phyloP scores from a whole-genome alignment of 2,329 filamentous ascomycete genomes.

The Ustulina deusta region DNA sequence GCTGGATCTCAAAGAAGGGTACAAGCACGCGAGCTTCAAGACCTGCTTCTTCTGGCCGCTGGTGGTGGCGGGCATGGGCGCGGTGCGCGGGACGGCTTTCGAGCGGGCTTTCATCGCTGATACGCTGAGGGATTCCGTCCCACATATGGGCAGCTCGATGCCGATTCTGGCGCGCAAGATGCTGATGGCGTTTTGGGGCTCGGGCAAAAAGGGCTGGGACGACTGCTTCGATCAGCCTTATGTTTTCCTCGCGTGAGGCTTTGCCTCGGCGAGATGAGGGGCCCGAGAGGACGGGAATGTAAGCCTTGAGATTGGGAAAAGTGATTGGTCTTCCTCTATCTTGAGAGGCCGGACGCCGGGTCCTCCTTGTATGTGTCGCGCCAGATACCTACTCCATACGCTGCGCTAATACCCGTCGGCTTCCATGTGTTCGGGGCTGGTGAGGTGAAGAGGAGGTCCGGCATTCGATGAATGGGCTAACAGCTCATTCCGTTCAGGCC shows the following conservation, averaged over 20 bases:
- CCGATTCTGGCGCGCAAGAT: slow-evolving; percentile 46
- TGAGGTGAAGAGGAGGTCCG: too few species aligned
- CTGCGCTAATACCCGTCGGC: too few species aligned
- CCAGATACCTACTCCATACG: too few species aligned
- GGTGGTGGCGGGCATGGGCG: slow-evolving; percentile 50
- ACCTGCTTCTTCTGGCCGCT: slow-evolving; percentile 51
- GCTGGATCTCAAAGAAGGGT: slow-evolving; percentile 42
- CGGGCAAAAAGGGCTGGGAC: slow-evolving; percentile 51
- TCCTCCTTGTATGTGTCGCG: too few species aligned
- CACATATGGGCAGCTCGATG: slow-evolving; percentile 44
- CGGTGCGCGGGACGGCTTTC: slow-evolving; percentile 39
- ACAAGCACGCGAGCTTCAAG: slow-evolving; percentile 38
- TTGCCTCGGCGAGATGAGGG: neutral
- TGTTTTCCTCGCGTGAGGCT: slow-evolving; percentile 36
- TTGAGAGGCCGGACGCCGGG: too few species aligned
- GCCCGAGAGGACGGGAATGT: neutral
- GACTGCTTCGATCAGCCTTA: slow-evolving; percentile 53
- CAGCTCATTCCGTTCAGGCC: too few species aligned
- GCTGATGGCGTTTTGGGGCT: slow-evolving; percentile 51
- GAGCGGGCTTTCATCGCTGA: slow-evolving; percentile 49
- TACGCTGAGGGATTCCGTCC: slow-evolving; percentile 43
- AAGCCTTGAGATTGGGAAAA: too few species aligned
- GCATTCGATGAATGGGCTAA: too few species aligned
- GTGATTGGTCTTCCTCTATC: too few species aligned
- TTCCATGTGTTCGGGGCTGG: too few species aligned